Base-by-base conservation (phyloP, 805 yeast genomes). In the Lipomyces sp. region DNA sequence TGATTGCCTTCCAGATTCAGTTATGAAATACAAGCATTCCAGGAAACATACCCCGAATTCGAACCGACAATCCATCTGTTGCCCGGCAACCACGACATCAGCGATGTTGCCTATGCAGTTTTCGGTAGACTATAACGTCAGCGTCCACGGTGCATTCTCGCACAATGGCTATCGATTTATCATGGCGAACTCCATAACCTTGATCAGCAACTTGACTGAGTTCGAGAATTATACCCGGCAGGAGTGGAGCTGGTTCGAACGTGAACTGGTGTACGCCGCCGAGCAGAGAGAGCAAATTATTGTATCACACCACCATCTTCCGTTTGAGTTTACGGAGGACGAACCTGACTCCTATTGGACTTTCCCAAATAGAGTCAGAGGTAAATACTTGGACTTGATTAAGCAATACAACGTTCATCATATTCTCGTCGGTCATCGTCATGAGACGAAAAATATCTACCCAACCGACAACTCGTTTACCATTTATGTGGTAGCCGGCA, bases 151-250 rank as follows among this genome's bases (percentile, higher is more conserved):
- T 32, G 58, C 58, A 13, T 55, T 55, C 58, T 55, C 58, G 13
- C 58, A 55, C 42, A 55, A 55, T 11, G 58, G 58, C 2, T 55
- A 55, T 55, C 13, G 37, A 55, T 55, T 55, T 13, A 55, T 55
- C 33, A 13, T 55, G 48, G 30, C 32, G 58, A 7, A 55, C 58
- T 55, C 58, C 6, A 18, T 55, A 39, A 55, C 58, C 15, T 34
- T 55, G 8, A 55, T 55, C 48, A 55, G 58, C 45, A 55, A 55
- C 58, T 55, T 55, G 58, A 55, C 58, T 18, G 58, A 55, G 58
- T 55, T 55, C 42, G 45, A 15, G 58, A 1, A 18, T 15, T 55
- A 55, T 7, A 55, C 58, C 5, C 2, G 2, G 30, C 5, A 11
- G 13, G 58, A 55, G 45, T 55, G 58, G 58, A 15, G n/a, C 45